Conservation (phyloP, 108 stramenopile genomes). For the Fistulifera pelliculosa region DNA sequence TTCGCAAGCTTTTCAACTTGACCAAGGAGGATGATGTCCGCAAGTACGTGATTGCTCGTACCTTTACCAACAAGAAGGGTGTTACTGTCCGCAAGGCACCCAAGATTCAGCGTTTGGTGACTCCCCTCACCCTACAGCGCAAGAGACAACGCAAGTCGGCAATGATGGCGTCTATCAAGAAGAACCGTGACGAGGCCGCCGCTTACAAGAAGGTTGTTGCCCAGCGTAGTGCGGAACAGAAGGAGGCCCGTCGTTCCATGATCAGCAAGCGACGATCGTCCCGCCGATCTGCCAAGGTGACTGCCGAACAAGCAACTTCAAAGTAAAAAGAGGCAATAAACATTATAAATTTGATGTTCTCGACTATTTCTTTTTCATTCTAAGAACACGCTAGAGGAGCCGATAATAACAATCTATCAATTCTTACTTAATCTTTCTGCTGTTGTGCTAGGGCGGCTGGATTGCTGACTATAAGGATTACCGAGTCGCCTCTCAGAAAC, state of each 20-base stretch:
- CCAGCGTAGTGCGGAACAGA: conserved; percentile 89
- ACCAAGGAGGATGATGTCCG: conserved; percentile 98
- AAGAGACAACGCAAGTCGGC: conserved; percentile 84
- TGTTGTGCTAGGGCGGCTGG: conserved; percentile 62
- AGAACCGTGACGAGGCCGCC: conserved; percentile 87
- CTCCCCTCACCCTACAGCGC: conserved; percentile 92
- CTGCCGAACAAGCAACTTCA: conserved; percentile 25
- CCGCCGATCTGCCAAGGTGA: conserved; percentile 71
- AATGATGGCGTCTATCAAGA: conserved; percentile 60
- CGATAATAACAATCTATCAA: background rate
- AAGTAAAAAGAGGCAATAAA: conserved; percentile 17
- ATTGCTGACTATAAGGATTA: conserved; percentile 90
- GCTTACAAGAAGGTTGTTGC: conserved; percentile 96
- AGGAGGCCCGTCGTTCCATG: conserved; percentile 90
- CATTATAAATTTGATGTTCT: background rate
- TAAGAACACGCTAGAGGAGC: background rate
- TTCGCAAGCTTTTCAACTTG: conserved; percentile 99
- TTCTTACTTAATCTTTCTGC: background rate
- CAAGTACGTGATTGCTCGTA: conserved; percentile 95
- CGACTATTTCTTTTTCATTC: background rate
- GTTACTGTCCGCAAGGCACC: conserved; percentile 87
- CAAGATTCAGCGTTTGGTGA: conserved; percentile 99
- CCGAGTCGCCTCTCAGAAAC: conserved; percentile 98
- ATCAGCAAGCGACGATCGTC: conserved; percentile 97
- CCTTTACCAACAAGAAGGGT: conserved; percentile 96